Evolutionary conservation across 2,329 filamentous ascomycete genomes (phyloP), one percentile per base, ranked within the genome.

Genomic region (Calonectria pteridis): DNA sequence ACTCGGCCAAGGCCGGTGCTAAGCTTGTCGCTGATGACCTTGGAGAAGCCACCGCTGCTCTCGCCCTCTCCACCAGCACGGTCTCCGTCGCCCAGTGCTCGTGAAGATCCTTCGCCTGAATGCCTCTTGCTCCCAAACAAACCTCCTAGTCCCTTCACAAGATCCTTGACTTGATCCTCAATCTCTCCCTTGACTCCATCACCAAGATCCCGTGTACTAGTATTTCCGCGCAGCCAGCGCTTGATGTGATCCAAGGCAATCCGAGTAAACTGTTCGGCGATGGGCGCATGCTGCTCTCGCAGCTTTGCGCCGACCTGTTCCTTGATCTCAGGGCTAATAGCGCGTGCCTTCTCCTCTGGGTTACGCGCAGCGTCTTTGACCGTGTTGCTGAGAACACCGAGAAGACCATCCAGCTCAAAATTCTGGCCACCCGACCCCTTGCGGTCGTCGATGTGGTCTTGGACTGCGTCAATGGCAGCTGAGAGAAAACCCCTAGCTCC

Each of bases 221-320:
- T 86, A 69, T 87, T 87, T 14, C 85, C 85, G 9, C 85, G 82
- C 53, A 87, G 78, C 85, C 85, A 88, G 62, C 80, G 81, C 82
- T 88, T 88, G 82, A 88, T 86, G 67, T 87, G 86, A 7, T 86
- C 85, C n/a, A 87, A 77, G 0, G 86, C 86, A 53, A 88, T 86
- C 31, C 81, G 81, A 2, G 86, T 88, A 58, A 88, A 88, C 74
- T 87, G 85, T 77, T 87, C 86, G 1, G 86, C 86, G 68, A 88
- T 83, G 7, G 85, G 82, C 0, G 83, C 84, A 63, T 88, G 86
- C 73, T 87, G 86, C 74, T 85, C 79, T 23, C 83, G 81, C 23
- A 88, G 81, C 78, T 85, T 86, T 7, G 75, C 78, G 40, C 82
- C 84, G 55, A 88, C 84, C 62, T 83, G 81, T 28, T 87, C 86